Conservation (phyloP, 148 eudicot species). For the Chenopodium formosanum region DNA sequence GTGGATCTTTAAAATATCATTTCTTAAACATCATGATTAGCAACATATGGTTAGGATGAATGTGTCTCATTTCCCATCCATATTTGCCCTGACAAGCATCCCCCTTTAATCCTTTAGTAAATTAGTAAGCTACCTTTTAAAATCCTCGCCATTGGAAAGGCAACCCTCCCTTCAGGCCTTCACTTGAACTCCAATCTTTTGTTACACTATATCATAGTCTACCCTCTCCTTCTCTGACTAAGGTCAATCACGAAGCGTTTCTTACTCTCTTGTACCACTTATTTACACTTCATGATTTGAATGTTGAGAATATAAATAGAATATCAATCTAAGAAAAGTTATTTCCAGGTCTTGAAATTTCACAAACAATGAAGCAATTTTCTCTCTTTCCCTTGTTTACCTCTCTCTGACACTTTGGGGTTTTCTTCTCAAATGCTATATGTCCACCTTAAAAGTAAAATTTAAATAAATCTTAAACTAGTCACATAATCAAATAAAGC, state of each 20-base stretch:
- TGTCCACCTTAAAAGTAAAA: neutral
- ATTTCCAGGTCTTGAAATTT: neutral
- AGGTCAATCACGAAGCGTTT: neutral
- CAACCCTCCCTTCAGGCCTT: neutral
- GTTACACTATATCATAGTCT: neutral
- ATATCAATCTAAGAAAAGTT: neutral
- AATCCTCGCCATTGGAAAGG: neutral
- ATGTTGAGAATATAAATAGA: neutral
- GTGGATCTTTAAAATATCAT: neutral
- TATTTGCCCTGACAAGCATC: neutral
- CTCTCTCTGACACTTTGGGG: neutral
- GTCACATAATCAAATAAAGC: neutral
- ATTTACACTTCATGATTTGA: neutral
- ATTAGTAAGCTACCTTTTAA: neutral
- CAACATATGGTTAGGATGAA: neutral
- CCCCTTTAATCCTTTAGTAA: neutral
- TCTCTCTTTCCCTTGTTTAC: neutral
- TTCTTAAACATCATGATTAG: neutral
- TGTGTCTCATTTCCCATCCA: neutral
- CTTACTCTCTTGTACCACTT: neutral
- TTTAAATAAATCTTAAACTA: neutral
- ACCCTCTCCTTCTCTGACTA: neutral
- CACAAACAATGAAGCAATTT: neutral
- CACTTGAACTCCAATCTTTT: neutral
- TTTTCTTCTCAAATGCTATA: neutral